Conservation (phyloP, 2,329 filamentous ascomycete species). For the Ophiostoma ulmi region DNA sequence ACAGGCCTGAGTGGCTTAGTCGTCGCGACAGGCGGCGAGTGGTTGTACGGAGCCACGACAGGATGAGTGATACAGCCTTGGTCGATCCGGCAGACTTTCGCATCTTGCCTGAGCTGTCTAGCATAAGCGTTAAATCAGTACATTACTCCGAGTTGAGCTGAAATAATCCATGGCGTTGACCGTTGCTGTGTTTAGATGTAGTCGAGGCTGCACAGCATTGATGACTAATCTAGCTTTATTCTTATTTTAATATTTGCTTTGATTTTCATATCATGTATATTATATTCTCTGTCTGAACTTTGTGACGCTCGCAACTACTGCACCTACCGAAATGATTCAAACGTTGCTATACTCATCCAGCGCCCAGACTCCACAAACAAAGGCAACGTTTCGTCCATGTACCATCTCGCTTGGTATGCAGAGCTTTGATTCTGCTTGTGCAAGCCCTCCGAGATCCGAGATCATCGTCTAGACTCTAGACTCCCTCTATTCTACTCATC, state of each 20-base stretch:
- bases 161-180: background rate
- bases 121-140: no score
- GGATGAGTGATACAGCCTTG: slow-evolving; percentile 14
- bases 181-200: background rate
- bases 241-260: background rate
- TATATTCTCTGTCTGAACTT: background rate
- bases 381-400: slow-evolving; percentile 20
- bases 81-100: slow-evolving; percentile 21
- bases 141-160: background rate
- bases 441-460: background rate
- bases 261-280: background rate
- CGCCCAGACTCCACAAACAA: background rate
- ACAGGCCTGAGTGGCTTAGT: background rate
- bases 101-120: slow-evolving; percentile 11
- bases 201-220: no score
- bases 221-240: background rate
- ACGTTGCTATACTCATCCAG: background rate
- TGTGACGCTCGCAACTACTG: background rate
- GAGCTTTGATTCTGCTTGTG: slow-evolving; percentile 10
- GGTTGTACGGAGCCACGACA: slow-evolving; percentile 21
- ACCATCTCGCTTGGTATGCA: slow-evolving; percentile 7
- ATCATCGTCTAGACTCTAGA: background rate
- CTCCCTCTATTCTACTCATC: background rate
- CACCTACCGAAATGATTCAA: background rate
- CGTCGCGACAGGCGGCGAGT: slow-evolving; percentile 17